phyloP scores from a whole-genome alignment of 177 flowering plant genomes.

The Tripterygium wilfordii region DNA sequence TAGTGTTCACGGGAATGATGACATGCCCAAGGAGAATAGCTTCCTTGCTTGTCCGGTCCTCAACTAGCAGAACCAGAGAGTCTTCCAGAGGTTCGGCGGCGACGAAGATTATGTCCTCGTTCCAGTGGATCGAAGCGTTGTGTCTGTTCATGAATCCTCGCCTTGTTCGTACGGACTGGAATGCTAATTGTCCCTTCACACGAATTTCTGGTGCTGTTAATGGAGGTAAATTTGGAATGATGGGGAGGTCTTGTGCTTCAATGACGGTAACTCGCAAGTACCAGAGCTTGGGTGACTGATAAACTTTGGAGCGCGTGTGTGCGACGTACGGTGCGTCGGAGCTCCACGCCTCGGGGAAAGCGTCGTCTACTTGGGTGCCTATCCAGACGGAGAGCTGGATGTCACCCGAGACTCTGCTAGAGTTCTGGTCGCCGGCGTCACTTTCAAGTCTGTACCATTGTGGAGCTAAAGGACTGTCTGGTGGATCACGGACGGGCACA shows the following conservation, averaged over 20 bases:
- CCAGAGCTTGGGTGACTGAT: constrained; percentile 97
- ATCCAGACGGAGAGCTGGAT: constrained; percentile 87
- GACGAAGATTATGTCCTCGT: constrained; percentile 79
- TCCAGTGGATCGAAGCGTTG: constrained; percentile 57
- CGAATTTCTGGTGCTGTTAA: constrained; percentile 57
- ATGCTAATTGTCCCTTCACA: constrained; percentile 70
- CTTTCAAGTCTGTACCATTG: constrained; percentile 83
- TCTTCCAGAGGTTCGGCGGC: constrained; percentile 88
- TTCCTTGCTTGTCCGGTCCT: constrained; percentile 63
- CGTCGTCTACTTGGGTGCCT: constrained; percentile 92
- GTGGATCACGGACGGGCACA: constrained; percentile 75
- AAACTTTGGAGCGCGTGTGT: constrained; percentile 82
- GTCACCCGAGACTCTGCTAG: constrained; percentile 51
- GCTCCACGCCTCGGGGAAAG: constrained; percentile 79
- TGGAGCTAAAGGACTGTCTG: constrained; percentile 89
- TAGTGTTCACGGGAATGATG: constrained; percentile 41
- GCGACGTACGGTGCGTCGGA: constrained; percentile 71
- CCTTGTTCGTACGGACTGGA: constrained; percentile 65
- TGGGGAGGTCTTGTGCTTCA: constrained; percentile 85
- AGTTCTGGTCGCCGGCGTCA: constrained; percentile 27
- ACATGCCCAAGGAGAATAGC: constrained; percentile 60
- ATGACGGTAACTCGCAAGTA: constrained; percentile 67
- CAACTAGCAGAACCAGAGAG: constrained; percentile 54
- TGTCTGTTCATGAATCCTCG: constrained; percentile 51
- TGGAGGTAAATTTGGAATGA: constrained; percentile 45